Evolutionary conservation across 495 filamentous ascomycete species (phyloP).

Genomic region (Mytilinidion resinicola): DNA sequence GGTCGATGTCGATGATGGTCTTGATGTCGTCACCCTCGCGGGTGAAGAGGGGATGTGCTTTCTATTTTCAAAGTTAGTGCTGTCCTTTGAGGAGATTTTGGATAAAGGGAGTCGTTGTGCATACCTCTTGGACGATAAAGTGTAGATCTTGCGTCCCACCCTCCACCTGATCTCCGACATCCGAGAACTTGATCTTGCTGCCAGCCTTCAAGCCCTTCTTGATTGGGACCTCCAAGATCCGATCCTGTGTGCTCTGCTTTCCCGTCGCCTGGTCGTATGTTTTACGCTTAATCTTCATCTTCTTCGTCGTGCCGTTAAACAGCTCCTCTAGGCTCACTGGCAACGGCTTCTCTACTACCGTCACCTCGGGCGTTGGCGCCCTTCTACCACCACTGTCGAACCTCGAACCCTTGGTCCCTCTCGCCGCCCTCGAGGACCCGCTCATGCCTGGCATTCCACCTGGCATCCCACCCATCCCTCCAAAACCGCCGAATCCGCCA

Average conservation of each 20-base stretch:
- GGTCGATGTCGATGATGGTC: conserved; percentile 65
- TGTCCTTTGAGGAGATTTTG: neutral
- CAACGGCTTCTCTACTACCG: conserved; percentile 79
- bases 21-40: conserved; percentile 83
- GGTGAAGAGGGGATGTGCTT: conserved; percentile 72
- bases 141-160: conserved; percentile 95
- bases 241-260: conserved; percentile 78
- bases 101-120: conserved; percentile 26
- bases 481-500: conserved; percentile 37
- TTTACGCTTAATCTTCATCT: conserved; percentile 96
- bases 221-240: conserved; percentile 86
- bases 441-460: conserved; percentile 10
- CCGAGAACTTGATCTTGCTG: conserved; percentile 95
- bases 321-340: conserved; percentile 80
- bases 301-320: conserved; percentile 78
- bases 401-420: conserved; percentile 36
- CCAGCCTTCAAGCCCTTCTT: conserved; percentile 92
- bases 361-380: conserved; percentile 72
- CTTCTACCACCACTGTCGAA: conserved; percentile 42
- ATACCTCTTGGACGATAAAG: conserved; percentile 89
- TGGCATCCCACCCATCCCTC: conserved; percentile 25
- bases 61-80: conserved; percentile 45
- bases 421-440: neutral
- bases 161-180: conserved; percentile 93
- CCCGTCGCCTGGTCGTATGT: conserved; percentile 72